Evolutionary conservation across 495 filamentous ascomycete species (phyloP), one percentile per base, ranked within the genome.

Genomic region (Pseudoneurospora amorphoporcata): DNA sequence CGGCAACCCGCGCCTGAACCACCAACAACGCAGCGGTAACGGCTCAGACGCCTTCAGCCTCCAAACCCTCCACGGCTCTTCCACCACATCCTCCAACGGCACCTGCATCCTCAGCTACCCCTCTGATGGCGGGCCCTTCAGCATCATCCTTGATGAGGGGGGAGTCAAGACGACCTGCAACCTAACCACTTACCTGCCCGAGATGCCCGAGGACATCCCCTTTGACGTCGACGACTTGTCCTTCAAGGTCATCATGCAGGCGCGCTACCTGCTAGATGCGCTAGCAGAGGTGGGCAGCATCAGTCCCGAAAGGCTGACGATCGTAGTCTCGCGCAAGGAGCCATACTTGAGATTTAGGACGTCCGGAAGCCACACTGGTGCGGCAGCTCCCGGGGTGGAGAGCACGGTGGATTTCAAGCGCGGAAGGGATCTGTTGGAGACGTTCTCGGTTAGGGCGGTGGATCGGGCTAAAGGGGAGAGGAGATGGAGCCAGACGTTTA

Each of bases 241-340:
- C 43, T 92, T 95, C 83, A 99, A 99, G 76, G 92, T 97, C 70
- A 98, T 99, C 80, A 97, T 96, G 90, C 90, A 92, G 71, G 88
- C 92, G 40, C 87, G 87, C 70, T 94, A 90, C 88, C 86, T 98
- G 16, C 87, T 93, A 70, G 93, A 97, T 79, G 90, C 92, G n/a
- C 86, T 97, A 74, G 87, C 86, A 23, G 94, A 98, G 80, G 87
- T 98, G 6, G 88, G 88, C n/a, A 89, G 91, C 0, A 90, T 92
- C 14, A 86, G 81, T 42, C 93, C 92, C 1, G 86, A 80, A 65
- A 86, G 73, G 19, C 79, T 87, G 70, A 90, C 87, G 68, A 85
- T 97, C 37, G 85, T 86, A 9, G 90, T 92, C 17, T 88, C 86
- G 23, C 86, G 89, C 23, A 83, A 79, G 29, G 86, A 88, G 73